Percentiles rank a stretch among this genome's conserved stretches.
phyloP scores from a whole-genome alignment of 139 green algal species.

The Nannochloris sp. region DNA sequence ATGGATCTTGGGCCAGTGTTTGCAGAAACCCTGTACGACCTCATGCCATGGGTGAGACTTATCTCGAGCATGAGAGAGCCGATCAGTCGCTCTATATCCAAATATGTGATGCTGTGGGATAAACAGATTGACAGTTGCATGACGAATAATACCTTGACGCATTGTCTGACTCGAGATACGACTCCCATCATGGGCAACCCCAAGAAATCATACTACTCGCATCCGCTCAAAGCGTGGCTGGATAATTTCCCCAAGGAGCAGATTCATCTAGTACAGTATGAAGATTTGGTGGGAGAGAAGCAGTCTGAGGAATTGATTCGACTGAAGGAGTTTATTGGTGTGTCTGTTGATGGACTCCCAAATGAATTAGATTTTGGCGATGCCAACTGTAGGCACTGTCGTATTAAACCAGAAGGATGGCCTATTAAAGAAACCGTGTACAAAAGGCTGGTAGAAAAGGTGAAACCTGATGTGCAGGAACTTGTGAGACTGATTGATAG shows the following conservation, averaged over 20 bases:
- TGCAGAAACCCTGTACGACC: not conserved
- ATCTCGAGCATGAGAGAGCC: constrained; percentile 18
- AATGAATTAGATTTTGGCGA: not conserved
- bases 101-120: constrained; percentile 17
- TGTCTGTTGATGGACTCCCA: not conserved
- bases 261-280: constrained; percentile 6
- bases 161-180: no score
- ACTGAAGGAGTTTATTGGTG: constrained; percentile 9
- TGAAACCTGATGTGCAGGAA: not conserved
- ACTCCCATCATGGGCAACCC: constrained; percentile 2
- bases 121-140: constrained; percentile 3
- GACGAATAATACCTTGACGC: not conserved
- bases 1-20: not conserved
- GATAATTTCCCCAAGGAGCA: constrained; percentile 10
- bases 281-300: constrained; percentile 9
- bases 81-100: constrained; percentile 16
- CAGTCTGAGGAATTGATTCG: constrained; percentile 4
- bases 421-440: constrained; percentile 3
- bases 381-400: not conserved
- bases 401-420: constrained; percentile 11
- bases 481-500: not conserved
- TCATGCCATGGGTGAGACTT: constrained; percentile 17
- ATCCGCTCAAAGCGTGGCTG: constrained; percentile 10
- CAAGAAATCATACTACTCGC: constrained; percentile 4
- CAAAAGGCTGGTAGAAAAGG: not conserved